phyloP scores from a whole-genome alignment of 2,329 filamentous ascomycete genomes.

The Lasiodiplodia hormozganensis region DNA sequence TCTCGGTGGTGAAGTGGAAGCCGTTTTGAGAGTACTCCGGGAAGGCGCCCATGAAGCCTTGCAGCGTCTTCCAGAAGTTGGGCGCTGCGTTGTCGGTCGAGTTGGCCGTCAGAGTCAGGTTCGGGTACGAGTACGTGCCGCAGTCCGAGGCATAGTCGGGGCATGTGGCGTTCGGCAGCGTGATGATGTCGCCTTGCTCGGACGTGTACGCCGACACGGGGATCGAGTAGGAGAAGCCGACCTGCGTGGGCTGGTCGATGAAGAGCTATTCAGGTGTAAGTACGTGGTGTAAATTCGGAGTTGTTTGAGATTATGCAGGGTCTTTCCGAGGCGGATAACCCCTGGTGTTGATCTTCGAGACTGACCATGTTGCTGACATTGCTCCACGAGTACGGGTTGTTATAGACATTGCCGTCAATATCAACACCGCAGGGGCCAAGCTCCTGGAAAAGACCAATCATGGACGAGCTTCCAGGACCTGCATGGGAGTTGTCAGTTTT shows the following conservation, averaged over 20 bases:
- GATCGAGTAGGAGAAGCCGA: slow-evolving; percentile 64
- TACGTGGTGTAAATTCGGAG: neutral
- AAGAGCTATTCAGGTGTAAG: slow-evolving; percentile 56
- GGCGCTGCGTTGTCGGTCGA: slow-evolving; percentile 61
- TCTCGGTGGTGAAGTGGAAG: slow-evolving; percentile 64
- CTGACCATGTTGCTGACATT: slow-evolving; percentile 65
- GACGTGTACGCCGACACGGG: slow-evolving; percentile 52
- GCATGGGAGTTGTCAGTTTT: neutral
- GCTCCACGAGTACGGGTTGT: slow-evolving; percentile 70
- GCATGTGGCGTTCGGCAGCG: slow-evolving; percentile 55
- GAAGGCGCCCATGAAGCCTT: slow-evolving; percentile 69
- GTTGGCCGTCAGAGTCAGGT: slow-evolving; percentile 60
- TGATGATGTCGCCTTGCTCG: slow-evolving; percentile 46
- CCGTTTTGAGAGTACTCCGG: slow-evolving; percentile 54
- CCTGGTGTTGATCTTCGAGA: neutral
- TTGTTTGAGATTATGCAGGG: too few species aligned
- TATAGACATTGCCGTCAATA: slow-evolving; percentile 53
- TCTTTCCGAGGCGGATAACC: too few species aligned
- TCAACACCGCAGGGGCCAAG: slow-evolving; percentile 62
- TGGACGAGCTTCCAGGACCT: slow-evolving; percentile 65
- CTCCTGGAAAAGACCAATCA: slow-evolving; percentile 63
- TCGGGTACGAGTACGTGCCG: slow-evolving; percentile 63
- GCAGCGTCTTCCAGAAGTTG: slow-evolving; percentile 66
- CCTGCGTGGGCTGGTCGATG: slow-evolving; percentile 70
- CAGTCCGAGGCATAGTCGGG: slow-evolving; percentile 61